These are phyloP conservation scores for Moesziomyces globuligerus DNA, from an alignment of 1,284 basidiomycete species.

Conservation along the genomic window DNA sequence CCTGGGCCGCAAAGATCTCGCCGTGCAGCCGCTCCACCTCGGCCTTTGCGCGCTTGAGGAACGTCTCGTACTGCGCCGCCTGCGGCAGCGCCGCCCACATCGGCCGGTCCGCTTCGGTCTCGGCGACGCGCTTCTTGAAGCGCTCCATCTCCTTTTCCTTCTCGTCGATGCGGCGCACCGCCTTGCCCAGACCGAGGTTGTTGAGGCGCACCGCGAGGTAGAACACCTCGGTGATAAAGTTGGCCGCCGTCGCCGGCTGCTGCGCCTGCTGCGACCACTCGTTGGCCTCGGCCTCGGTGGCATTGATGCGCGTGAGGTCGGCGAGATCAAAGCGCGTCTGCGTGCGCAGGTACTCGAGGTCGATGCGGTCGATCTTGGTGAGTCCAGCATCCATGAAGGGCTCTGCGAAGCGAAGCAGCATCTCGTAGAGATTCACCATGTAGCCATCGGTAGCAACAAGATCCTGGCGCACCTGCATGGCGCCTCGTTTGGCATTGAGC, in stretches of 20 bases:
- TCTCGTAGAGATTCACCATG: conserved; percentile 87
- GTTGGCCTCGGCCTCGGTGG: conserved; percentile 61
- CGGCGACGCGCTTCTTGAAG: conserved; percentile 77
- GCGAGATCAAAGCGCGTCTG: conserved; percentile 59
- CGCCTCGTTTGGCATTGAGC: conserved; percentile 85
- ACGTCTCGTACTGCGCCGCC: conserved; percentile 64
- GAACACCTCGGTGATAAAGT: conserved; percentile 96
- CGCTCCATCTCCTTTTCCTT: conserved; percentile 73
- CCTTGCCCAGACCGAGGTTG: conserved; percentile 69
- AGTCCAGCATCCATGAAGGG: conserved; percentile 95
- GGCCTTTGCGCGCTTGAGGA: conserved; percentile 61
- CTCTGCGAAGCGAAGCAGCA: conserved; percentile 88
- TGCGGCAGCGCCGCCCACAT: conserved; percentile 53
- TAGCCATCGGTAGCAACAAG: conserved; percentile 91
- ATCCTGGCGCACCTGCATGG: conserved; percentile 84
- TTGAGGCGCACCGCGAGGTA: conserved; percentile 72
- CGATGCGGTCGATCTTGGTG: conserved; percentile 87
- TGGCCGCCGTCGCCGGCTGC: conserved; percentile 66
- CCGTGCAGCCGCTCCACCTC: conserved; percentile 66
- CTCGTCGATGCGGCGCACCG: conserved; percentile 77
- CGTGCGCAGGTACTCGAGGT: conserved; percentile 74
- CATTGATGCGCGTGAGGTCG: conserved; percentile 63
- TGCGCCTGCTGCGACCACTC: conserved; percentile 50
- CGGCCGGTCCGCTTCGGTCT: conserved; percentile 73
- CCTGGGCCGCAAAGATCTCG: conserved; percentile 79